phyloP scores from a whole-genome alignment of 2,329 filamentous ascomycete species.

The Claviceps purpurea region DNA sequence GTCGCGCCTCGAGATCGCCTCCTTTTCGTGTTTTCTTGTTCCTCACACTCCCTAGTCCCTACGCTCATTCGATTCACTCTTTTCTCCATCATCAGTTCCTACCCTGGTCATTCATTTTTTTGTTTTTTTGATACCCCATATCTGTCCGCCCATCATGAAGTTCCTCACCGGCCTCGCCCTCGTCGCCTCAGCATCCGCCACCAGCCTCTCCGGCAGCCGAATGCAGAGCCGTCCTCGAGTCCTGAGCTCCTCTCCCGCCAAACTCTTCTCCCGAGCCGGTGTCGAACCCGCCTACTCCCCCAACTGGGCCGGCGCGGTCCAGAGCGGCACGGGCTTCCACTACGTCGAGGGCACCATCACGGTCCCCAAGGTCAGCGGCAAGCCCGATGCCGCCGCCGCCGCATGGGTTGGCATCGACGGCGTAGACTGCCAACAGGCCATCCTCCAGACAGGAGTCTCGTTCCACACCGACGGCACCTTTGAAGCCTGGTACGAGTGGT shows the following conservation, averaged over 20 bases:
- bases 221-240: not conserved
- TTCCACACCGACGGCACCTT: conserved; percentile 23
- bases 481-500: conserved; percentile 32
- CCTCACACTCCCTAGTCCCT: too few species aligned
- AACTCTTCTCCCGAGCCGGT: not conserved
- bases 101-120: not conserved
- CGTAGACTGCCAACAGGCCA: conserved; percentile 25
- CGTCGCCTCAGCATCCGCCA: not conserved
- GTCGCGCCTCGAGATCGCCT: too few species aligned
- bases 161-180: not conserved
- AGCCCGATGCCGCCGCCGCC: conserved; percentile 11
- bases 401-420: conserved; percentile 36
- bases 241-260: not conserved
- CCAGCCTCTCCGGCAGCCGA: too few species aligned
- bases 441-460: conserved; percentile 30
- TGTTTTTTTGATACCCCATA: not conserved
- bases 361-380: conserved; percentile 13
- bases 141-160: not conserved
- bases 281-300: not conserved
- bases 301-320: conserved; percentile 19
- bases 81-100: not conserved
- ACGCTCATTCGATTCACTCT: too few species aligned
- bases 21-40: too few species aligned
- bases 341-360: conserved; percentile 17
- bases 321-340: conserved; percentile 14